phyloP scores from a whole-genome alignment of 169 alveolate genomes.

The Cryptosporidium sp. region DNA sequence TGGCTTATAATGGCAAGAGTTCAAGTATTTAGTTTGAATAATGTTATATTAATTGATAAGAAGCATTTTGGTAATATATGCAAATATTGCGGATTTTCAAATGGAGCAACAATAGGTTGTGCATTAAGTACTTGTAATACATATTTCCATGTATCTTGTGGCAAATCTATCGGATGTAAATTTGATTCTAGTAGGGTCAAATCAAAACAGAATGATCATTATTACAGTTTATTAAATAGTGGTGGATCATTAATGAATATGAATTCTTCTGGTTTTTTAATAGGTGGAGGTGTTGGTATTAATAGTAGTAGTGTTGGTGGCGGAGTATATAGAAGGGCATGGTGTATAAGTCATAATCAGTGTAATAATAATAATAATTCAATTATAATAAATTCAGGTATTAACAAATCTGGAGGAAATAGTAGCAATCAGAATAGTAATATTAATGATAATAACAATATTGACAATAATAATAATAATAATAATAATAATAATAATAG shows the following conservation, averaged over 20 bases:
- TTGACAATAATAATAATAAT: too few relatives aligned
- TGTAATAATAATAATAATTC: constrained; percentile 8
- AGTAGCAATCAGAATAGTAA: too few relatives aligned
- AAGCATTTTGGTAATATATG: constrained; percentile 46
- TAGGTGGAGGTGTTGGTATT: background rate
- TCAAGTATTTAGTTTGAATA: background rate
- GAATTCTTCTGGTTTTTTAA: background rate
- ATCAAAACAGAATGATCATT: constrained; percentile 31
- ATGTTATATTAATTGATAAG: constrained; percentile 33
- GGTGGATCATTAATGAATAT: background rate
- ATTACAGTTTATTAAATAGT: background rate
- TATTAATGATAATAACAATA: too few relatives aligned
- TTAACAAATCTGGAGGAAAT: background rate
- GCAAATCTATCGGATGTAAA: constrained; percentile 55
- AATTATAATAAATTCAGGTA: background rate
- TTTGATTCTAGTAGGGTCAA: constrained; percentile 37
- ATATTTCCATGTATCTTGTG: constrained; percentile 68
- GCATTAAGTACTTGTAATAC: constrained; percentile 25
- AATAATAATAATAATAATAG: too few relatives aligned
- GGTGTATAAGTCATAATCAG: constrained; percentile 64
- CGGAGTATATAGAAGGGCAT: constrained; percentile 38
- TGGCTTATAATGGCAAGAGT: constrained; percentile 14
- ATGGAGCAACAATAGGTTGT: constrained; percentile 44
- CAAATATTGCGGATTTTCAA: constrained; percentile 51
- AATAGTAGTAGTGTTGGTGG: background rate